These are phyloP conservation scores for Hortiboletus flavorubellus DNA, from an alignment of 768 basidiomycete species.

Conservation along the genomic window DNA sequence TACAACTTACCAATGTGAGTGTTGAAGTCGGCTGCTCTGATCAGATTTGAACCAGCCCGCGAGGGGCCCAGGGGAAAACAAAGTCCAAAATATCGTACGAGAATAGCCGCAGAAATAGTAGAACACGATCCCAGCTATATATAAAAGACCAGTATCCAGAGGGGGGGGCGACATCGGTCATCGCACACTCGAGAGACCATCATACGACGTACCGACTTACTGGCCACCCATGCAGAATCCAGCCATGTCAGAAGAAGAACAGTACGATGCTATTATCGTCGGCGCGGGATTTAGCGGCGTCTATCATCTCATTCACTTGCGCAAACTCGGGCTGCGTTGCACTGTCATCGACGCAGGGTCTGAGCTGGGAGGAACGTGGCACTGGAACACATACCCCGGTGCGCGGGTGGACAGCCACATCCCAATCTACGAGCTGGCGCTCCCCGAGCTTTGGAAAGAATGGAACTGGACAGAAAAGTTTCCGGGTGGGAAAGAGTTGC, in stretches of 20 bases:
- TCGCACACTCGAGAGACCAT: too few species aligned
- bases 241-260: not conserved
- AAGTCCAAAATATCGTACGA: too few species aligned
- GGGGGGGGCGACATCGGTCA: too few species aligned
- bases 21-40: too few species aligned
- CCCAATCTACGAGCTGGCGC: conserved; percentile 7
- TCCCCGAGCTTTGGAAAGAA: conserved; percentile 13
- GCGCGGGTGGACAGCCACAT: conserved; percentile 9
- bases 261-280: conserved; percentile 6
- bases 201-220: too few species aligned
- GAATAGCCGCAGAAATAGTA: too few species aligned
- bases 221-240: too few species aligned
- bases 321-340: conserved; percentile 8
- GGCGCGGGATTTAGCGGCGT: conserved; percentile 10
- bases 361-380: conserved; percentile 8
- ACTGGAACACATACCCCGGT: conserved; percentile 16
- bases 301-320: conserved; percentile 10
- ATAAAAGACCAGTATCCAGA: too few species aligned
- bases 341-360: conserved; percentile 4
- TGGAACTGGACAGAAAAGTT: conserved; percentile 12
- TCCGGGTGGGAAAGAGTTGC: conserved; percentile 8
- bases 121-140: too few species aligned
- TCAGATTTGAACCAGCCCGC: too few species aligned
- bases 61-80: too few species aligned
- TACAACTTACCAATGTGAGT: too few species aligned